A percentile compares a stretch with the other conserved stretches of the same genome.
phyloP scores from a whole-genome alignment of 2,329 filamentous ascomycete genomes.

The Zymoseptoria tritici region DNA sequence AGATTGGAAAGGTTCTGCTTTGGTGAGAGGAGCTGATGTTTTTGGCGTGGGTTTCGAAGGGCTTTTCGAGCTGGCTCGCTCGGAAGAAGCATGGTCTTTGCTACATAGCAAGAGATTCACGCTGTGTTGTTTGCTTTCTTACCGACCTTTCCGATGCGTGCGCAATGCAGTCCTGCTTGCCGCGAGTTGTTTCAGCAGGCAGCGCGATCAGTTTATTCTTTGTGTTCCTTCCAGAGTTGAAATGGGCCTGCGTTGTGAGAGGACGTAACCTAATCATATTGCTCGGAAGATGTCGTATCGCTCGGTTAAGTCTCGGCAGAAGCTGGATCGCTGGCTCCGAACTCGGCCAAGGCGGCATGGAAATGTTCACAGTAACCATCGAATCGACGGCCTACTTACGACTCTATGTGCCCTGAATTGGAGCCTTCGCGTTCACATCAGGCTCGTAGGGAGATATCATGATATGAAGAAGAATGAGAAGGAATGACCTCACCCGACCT shows the following conservation, averaged over 20 bases:
- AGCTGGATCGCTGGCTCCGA: background rate
- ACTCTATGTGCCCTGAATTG: background rate
- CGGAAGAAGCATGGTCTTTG: too few relatives aligned
- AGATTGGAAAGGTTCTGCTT: too few relatives aligned
- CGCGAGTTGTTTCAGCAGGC: too few relatives aligned
- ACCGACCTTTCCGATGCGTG: background rate
- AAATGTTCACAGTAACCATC: too few relatives aligned
- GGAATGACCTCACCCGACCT: background rate
- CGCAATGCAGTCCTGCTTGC: background rate
- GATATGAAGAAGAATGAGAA: background rate
- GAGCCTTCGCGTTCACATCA: background rate
- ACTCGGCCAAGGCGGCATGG: background rate
- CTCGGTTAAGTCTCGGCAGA: background rate
- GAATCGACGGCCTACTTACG: too few relatives aligned
- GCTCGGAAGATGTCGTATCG: background rate
- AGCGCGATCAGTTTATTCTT: background rate
- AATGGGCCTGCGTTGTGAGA: background rate
- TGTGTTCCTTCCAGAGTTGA: background rate
- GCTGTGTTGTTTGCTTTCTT: background rate
- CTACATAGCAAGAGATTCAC: too few relatives aligned
- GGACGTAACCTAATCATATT: background rate
- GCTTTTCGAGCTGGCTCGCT: too few relatives aligned
- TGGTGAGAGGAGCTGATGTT: too few relatives aligned
- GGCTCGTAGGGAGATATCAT: background rate
- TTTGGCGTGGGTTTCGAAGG: too few relatives aligned